A percentile compares a stretch with the other conserved stretches of the same genome.
These are phyloP conservation scores for Pleurostoma richardsiae DNA, from an alignment of 2,329 filamentous ascomycete genomes.

Conservation along the genomic window DNA sequence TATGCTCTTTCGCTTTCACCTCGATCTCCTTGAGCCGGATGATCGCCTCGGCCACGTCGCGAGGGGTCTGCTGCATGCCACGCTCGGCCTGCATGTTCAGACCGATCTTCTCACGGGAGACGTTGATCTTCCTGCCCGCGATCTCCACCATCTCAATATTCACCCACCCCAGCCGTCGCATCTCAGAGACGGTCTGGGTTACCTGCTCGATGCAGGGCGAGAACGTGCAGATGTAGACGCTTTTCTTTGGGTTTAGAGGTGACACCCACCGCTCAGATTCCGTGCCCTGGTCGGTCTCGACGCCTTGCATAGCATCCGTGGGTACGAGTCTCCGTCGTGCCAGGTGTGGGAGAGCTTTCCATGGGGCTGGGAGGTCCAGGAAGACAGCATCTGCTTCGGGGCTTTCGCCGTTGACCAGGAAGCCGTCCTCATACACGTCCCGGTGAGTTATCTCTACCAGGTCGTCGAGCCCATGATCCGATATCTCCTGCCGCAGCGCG, in stretches of 20 bases:
- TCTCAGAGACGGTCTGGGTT: slow-evolving; percentile 72
- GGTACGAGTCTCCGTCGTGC: slow-evolving; percentile 42
- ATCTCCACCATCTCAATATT: slow-evolving; percentile 94
- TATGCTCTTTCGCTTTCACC: slow-evolving; percentile 58
- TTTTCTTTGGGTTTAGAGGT: slow-evolving; percentile 64
- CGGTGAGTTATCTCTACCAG: slow-evolving; percentile 71
- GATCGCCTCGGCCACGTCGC: slow-evolving; percentile 76
- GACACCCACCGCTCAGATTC: slow-evolving; percentile 41
- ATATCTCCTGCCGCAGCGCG: slow-evolving; percentile 65
- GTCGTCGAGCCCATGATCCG: slow-evolving; percentile 58
- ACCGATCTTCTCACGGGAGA: slow-evolving; percentile 76
- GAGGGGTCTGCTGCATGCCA: slow-evolving; percentile 64
- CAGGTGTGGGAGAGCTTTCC: slow-evolving; percentile 74
- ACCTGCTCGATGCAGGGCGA: slow-evolving; percentile 97
- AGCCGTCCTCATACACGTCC: slow-evolving; percentile 74
- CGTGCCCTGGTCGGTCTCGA: slow-evolving; percentile 11
- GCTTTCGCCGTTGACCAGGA: slow-evolving; percentile 54
- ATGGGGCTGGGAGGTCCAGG: slow-evolving; percentile 75
- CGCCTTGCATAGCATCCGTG: slow-evolving; percentile 13
- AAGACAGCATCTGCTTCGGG: slow-evolving; percentile 69
- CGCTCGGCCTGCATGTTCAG: slow-evolving; percentile 60
- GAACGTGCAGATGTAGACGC: slow-evolving; percentile 85
- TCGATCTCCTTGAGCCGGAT: slow-evolving; percentile 69
- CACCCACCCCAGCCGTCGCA: slow-evolving; percentile 81
- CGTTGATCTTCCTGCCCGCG: slow-evolving; percentile 70